A percentile compares a stretch with the other conserved stretches of the same genome.
Conservation (phyloP, 257 asterid species). For the Solanum arcanum region DNA sequence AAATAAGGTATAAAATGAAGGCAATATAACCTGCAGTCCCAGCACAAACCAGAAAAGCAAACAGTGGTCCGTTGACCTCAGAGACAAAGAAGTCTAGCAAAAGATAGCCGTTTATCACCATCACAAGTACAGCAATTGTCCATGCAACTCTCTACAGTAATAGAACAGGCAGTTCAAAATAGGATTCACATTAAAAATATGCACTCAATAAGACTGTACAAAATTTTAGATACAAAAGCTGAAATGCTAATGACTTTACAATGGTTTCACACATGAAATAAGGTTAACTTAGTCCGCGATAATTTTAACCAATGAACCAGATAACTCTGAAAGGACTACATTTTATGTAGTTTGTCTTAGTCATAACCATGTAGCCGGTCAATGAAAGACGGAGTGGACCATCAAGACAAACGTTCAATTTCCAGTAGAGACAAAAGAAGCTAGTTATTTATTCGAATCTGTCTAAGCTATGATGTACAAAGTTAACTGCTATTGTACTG, state of each 20-base stretch:
- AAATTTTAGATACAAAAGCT: neutral
- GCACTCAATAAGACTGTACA: neutral
- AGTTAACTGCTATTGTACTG: neutral
- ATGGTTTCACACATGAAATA: neutral
- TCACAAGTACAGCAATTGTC: slow-evolving; percentile 87
- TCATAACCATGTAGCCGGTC: neutral
- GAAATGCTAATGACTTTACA: neutral
- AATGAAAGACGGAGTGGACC: neutral
- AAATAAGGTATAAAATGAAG: slow-evolving; percentile 63
- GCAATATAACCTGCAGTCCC: slow-evolving; percentile 58
- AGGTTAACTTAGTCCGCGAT: neutral
- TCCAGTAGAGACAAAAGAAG: neutral
- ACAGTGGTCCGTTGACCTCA: slow-evolving; percentile 55
- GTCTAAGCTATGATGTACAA: neutral
- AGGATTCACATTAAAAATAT: neutral
- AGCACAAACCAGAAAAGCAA: slow-evolving; percentile 41
- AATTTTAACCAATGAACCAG: neutral
- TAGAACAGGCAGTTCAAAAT: neutral
- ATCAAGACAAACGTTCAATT: neutral
- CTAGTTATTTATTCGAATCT: neutral
- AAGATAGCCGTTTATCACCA: slow-evolving; percentile 83
- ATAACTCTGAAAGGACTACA: neutral
- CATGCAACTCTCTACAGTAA: slow-evolving; percentile 64
- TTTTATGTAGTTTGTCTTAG: neutral
- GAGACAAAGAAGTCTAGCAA: slow-evolving; percentile 68